A percentile compares a stretch with the other conserved stretches of the same genome.
phyloP scores from a whole-genome alignment of 169 alveolate species.

The Cryptosporidium felis region DNA sequence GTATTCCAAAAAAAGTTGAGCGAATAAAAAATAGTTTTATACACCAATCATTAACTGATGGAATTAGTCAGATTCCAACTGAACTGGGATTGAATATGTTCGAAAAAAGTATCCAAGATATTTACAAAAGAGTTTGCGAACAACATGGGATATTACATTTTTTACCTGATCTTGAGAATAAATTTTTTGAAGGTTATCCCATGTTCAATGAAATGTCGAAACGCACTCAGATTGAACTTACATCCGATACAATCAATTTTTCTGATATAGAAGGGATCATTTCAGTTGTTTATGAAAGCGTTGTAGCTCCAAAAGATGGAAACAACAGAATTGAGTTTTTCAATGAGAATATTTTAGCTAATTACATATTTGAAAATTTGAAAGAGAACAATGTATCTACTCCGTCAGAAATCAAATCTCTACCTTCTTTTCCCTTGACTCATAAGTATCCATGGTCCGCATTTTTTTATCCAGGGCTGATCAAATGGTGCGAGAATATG shows the following conservation, averaged over 20 bases:
- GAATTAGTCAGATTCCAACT: slow-evolving; percentile 18
- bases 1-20: not conserved
- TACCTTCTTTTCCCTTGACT: not conserved
- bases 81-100: slow-evolving; percentile 50
- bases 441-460: slow-evolving; percentile 66
- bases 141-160: slow-evolving; percentile 51
- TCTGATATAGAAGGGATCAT: slow-evolving; percentile 17
- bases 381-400: not conserved
- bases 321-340: not conserved
- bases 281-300: not conserved
- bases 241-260: slow-evolving; percentile 30
- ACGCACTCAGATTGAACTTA: not conserved
- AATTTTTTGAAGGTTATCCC: not conserved
- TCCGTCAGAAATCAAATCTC: slow-evolving; percentile 17
- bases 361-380: slow-evolving; percentile 1
- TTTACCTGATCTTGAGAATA: not conserved
- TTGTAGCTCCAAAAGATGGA: not conserved
- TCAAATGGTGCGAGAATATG: slow-evolving; percentile 29
- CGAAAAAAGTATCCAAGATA: slow-evolving; percentile 14
- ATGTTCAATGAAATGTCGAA: slow-evolving; percentile 22
- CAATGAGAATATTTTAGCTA: slow-evolving; percentile 55
- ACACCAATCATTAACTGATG: slow-evolving; percentile 63
- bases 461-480: not conserved
- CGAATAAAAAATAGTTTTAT: slow-evolving; percentile 15
- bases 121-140: slow-evolving; percentile 60